Evolutionary conservation across 2,329 filamentous ascomycete species (phyloP), one percentile per base, ranked within the genome.

Genomic region (Seiridium cupressi): DNA sequence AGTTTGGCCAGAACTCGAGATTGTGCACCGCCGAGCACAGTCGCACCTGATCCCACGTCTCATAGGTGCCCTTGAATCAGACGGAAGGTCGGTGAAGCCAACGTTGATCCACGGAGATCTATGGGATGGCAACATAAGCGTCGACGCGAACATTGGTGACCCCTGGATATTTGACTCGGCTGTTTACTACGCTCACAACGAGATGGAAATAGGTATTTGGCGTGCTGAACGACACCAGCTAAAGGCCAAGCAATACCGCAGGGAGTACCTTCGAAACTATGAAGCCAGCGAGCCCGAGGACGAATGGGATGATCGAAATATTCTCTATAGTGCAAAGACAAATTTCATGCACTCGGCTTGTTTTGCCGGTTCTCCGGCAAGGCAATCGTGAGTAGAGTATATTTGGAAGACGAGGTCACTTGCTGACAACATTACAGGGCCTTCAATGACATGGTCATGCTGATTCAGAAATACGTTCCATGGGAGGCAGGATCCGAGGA

Each of bases 281-380:
- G 44, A 55, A 1, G 64, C 62, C 0, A 65, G 64, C 46, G 66
- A 69, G 47, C 69, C 68, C 3, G 36, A 51, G 3, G 66, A 66
- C 5, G 67, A 70, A 18, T 63, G 57, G 48, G 68, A 70, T 13
- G 66, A 70, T 38, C 59, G 69, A 2, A 67, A 63, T 34, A 61
- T 63, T n/a, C 60, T 71, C 5, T 70, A 70, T 44, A 61, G 63
- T 1, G 61, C 62, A 8, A 57, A 70, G 42, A 66, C 64, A 1
- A 60, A 64, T 5, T 60, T 69, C 8, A 65, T 64, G 32, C 63
- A 67, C 46, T 66, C 65, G 32, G 54, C 54, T 4, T 56, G 54
- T 38, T 56, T n/a, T 10, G 34, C 40, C 5, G 54, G 54, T 26
- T 56, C 54, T 4, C 40, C 54, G 3, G 54, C 54, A 38, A 11